Base-by-base conservation (phyloP, 306 rosid genomes). In the Parietaria judaica region DNA sequence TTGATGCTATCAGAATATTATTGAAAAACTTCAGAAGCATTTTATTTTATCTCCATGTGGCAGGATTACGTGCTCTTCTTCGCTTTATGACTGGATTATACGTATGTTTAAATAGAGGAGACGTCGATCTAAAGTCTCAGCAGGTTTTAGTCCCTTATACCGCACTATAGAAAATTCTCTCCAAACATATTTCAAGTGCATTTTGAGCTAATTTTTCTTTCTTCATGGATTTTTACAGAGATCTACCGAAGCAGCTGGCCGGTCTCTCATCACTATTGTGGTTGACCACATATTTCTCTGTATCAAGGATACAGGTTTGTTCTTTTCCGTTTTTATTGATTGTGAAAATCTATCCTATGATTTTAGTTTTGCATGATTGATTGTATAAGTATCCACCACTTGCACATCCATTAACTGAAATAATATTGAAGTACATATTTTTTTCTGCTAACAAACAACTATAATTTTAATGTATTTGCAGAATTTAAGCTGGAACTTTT, bases 21-120 rank as follows among this genome's bases (percentile, higher is more conserved):
- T 56, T 61, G 45, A 41, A 41, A n/a, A 64, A 34, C 15, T 53
- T 9, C 61, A 14, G 23, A 51, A 37, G 36, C 73, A 54, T 38
- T 41, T 41, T 1, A 1, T 41, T 41, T 1, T 41, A 1, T 41
- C 9, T 41, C 45, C 48, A 47, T 59, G 67, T 69, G 77, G 49
- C 83, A 90, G 95, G 95, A 72, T 80, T 90, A 57, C 95, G 97
- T 59, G 97, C 97, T 65, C 81, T 90, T 83, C 95, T 90, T 56
- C 88, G 95, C 64, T 86, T 84, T 65, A 66, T 86, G 85, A 90
- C 94, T 0, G 97, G 97, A 75, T 74, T 86, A 66, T 90, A 81
- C 67, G 94, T 90, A 70, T 90, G 95, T 74, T 73, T 90, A 63
- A 90, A 86, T 70, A 74, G 97, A 72, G 94, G 95, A 64, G 88